Evolutionary conservation across 1,139 yeast genomes (phyloP), one percentile per base, ranked within the genome.

Genomic region (Magnusiomyces magnusii): DNA sequence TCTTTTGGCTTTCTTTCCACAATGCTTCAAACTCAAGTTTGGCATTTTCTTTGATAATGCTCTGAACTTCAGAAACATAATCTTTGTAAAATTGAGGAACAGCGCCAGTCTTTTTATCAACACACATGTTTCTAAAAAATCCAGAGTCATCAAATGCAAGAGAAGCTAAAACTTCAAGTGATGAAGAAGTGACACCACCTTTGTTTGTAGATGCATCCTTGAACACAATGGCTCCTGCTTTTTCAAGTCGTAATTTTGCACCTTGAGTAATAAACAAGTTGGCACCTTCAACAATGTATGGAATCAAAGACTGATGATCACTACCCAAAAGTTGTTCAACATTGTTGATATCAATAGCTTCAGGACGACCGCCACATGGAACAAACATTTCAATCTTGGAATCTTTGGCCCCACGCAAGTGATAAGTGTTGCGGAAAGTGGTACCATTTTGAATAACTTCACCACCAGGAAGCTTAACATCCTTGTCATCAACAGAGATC

Each of bases 301-400:
- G 95, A 67, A 93, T 81, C 65, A 83, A 76, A 36, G 89, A 74
- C 73, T 87, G 86, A 61, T 95, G 95, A 49, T 93, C 85, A 68
- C 82, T 83, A 71, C 88, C 90, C 66, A 93, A 83, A 67, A 91
- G 83, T 58, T 77, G 77, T 64, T 79, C 77, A 61, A 92, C 95
- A 69, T 88, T 93, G 72, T 85, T 86, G 64, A 93, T 84, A 73
- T 92, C 96, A 73, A 93, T 86, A 21, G 98, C 96, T 67, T 88
- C 93, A 63, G 99, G 99, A 76, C 99, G 87, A 67, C 99, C 99
- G 75, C 99, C 99, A 75, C 99, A 93, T 61, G 99, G 99, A 54
- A 92, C 98, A 75, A 93, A 91, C 66, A 92, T 79, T 42, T 84
- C 84, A 57, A 83, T 78, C 58, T 87, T 86, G 66, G 81, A 85